Evolutionary conservation across 2,329 filamentous ascomycete genomes (phyloP).

Genomic region (Sclerotiophoma versabilis): DNA sequence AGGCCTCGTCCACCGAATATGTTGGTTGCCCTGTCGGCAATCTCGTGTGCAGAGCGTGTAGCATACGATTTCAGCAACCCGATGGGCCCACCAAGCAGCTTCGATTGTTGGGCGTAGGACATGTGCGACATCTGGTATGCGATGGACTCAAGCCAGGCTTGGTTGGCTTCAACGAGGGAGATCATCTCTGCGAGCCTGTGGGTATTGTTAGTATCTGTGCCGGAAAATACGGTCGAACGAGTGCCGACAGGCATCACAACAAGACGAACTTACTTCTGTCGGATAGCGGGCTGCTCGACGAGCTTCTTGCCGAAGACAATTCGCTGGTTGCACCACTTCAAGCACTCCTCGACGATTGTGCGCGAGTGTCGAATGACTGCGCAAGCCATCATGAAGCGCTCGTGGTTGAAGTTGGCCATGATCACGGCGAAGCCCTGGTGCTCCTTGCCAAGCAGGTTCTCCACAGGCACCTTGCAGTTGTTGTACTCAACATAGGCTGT

Average conservation of each 20-base stretch:
- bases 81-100: conserved; percentile 79
- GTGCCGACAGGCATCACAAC: background rate
- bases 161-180: conserved; percentile 78
- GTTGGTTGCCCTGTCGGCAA: conserved; percentile 83
- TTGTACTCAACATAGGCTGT: conserved; percentile 84
- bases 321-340: conserved; percentile 89
- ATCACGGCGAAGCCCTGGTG: conserved; percentile 87
- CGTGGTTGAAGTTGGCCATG: conserved; percentile 88
- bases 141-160: conserved; percentile 84
- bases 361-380: conserved; percentile 69
- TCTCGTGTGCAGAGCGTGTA: conserved; percentile 80
- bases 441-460: conserved; percentile 80
- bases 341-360: conserved; percentile 78
- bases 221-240: too few species aligned
- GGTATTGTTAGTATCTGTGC: background rate
- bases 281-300: conserved; percentile 82
- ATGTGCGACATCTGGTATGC: conserved; percentile 90
- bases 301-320: conserved; percentile 83
- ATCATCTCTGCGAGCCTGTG: conserved; percentile 85
- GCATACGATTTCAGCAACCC: conserved; percentile 80
- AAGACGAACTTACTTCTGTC: conserved; percentile 68
- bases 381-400: conserved; percentile 79
- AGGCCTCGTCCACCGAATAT: conserved; percentile 85
- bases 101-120: conserved; percentile 77
- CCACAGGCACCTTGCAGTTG: conserved; percentile 83